Base-by-base conservation (phyloP, 768 basidiomycete genomes). In the Russula ochroleuca region DNA sequence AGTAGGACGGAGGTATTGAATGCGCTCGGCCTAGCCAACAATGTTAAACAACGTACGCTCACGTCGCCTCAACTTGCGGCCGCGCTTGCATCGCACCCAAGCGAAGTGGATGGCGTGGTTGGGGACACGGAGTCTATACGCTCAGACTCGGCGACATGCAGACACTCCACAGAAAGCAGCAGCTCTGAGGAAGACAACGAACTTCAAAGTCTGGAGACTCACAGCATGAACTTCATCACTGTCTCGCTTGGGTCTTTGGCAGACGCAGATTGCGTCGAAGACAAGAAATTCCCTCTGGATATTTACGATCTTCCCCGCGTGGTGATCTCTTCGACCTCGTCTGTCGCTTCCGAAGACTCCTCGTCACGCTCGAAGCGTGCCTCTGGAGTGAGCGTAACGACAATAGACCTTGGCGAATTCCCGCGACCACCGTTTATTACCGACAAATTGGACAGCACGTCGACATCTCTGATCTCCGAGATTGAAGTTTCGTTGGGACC, bases 401-500 rank as follows among this genome's bases (percentile, higher is more conserved):
- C 64, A 19, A 51, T 65, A 50, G 64, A 65, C 59, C 54, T 66
- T 21, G 62, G 65, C 5, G 65, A 63, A 4, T 66, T 66, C 37
- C 65, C 65, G 19, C 49, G 43, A 13, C 61, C 61, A 14, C 65
- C 61, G 38, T 43, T 58, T 33, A 58, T 66, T 19, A 23, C 28
- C 25, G 58, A 60, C 33, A 38, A 43, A 31, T 21, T 60, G 40
- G 21, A 19, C 4, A 47, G 14, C 33, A 53, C 45, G 37, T 59
- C 63, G 23, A 52, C 56, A 4, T 64, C 62, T 33, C 55, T 66
- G 41, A 57, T 50, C 3, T 43, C 55, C 14, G 62, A 63, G 41
- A 63, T 63, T 19, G 62, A 63, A 43, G n/a, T 37, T n/a, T 57
- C 62, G 33, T 51, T 63, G 13, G 62, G 62, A 25, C 48, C 38